Conservation (phyloP, 176 grass and related monocot genomes). For the Thinopyrum elongatum region DNA sequence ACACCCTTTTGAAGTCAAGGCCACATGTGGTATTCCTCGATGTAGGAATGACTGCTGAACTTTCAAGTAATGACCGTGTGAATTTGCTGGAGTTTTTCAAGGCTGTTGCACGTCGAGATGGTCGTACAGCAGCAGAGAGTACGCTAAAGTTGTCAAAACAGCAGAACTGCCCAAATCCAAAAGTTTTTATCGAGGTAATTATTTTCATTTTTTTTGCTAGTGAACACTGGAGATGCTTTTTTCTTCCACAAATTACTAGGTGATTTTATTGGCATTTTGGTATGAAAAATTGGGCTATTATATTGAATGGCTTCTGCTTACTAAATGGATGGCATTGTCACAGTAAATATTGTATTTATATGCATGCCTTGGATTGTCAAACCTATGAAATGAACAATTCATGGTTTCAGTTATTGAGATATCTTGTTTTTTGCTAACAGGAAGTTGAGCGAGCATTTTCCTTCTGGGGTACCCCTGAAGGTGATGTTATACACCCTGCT, state of each 20-base stretch:
- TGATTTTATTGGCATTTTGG: background rate
- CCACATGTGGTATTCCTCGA: slow-evolving; percentile 97
- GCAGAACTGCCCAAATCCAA: slow-evolving; percentile 93
- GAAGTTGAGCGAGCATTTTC: slow-evolving; percentile 82
- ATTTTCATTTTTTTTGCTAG: background rate
- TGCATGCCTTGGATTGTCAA: background rate
- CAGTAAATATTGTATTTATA: slow-evolving; percentile 15
- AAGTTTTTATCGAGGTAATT: slow-evolving; percentile 92
- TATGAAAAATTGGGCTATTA: background rate
- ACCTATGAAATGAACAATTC: background rate
- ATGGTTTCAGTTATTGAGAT: background rate
- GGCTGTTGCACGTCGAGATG: slow-evolving; percentile 87
- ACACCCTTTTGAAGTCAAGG: slow-evolving; percentile 66
- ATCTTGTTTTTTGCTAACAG: slow-evolving; percentile 39
- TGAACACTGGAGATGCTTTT: background rate
- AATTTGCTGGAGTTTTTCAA: slow-evolving; percentile 98
- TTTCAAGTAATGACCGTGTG: slow-evolving; percentile 76
- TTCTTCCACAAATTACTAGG: background rate
- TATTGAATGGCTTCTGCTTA: background rate
- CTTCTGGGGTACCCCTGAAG: slow-evolving; percentile 77
- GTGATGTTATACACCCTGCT: slow-evolving; percentile 84
- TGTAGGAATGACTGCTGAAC: slow-evolving; percentile 99
- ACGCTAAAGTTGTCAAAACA: slow-evolving; percentile 82
- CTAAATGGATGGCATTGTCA: background rate
- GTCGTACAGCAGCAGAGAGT: slow-evolving; percentile 74